Percentiles rank a stretch among this genome's conserved stretches.
These are phyloP conservation scores for Fraxinus baroniana DNA, from an alignment of 305 asterid genomes.

Conservation along the genomic window DNA sequence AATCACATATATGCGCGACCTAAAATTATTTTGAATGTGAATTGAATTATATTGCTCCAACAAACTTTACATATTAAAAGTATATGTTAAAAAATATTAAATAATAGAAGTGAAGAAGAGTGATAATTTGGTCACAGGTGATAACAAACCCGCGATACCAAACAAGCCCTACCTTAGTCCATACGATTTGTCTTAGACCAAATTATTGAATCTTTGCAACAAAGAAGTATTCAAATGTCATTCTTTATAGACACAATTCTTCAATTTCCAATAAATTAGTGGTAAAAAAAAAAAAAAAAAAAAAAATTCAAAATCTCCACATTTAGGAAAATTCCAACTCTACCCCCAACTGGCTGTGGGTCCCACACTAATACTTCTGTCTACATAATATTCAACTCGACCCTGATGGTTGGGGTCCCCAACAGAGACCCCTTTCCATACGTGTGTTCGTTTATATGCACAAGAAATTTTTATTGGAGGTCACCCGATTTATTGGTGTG, in stretches of 20 bases:
- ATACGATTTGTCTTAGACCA: neutral
- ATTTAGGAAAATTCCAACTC: neutral
- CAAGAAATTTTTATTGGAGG: neutral
- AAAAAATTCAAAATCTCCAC: neutral
- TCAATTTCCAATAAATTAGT: neutral
- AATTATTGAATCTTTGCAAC: neutral
- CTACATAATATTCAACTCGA: neutral
- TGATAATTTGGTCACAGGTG: neutral
- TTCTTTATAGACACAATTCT: neutral
- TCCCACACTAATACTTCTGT: neutral
- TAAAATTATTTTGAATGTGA: too few relatives aligned
- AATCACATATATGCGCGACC: too few relatives aligned
- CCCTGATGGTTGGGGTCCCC: neutral
- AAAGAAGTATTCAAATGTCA: neutral
- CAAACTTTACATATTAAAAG: too few relatives aligned
- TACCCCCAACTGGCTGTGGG: neutral
- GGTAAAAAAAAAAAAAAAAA: neutral
- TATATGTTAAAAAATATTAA: too few relatives aligned
- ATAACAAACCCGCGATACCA: neutral
- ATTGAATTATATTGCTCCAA: too few relatives aligned
- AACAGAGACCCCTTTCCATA: neutral
- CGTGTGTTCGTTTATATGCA: neutral
- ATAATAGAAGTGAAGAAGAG: neutral
- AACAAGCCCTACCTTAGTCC: neutral
- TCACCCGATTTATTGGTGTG: neutral